These are phyloP conservation scores for Clarireedia homoeocarpa DNA, from an alignment of 2,329 filamentous ascomycete genomes.

Conservation along the genomic window DNA sequence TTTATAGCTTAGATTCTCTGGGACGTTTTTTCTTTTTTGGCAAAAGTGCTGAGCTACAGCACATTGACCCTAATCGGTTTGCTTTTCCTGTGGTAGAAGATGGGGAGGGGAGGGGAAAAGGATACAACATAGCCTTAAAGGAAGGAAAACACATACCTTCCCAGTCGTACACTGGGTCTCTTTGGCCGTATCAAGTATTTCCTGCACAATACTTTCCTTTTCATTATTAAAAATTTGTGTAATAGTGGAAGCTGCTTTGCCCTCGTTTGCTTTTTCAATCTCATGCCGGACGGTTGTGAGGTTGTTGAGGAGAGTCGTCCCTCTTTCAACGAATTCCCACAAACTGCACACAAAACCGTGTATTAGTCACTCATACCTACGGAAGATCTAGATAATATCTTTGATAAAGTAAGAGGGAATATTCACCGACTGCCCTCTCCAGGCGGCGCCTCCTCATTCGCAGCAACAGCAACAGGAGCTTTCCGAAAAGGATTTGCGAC, in stretches of 20 bases:
- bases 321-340: constrained; percentile 15
- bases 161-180: constrained; percentile 52
- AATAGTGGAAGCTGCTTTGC: constrained; percentile 14
- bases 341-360: neutral
- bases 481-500: constrained; percentile 53
- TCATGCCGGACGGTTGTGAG: constrained; percentile 34
- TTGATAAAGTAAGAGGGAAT: neutral
- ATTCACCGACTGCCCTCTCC: constrained; percentile 17
- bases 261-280: constrained; percentile 37
- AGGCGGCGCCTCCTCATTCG: constrained; percentile 18
- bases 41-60: too few relatives aligned
- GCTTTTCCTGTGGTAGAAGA: constrained; percentile 38
- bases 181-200: constrained; percentile 55
- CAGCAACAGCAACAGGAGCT: constrained; percentile 19
- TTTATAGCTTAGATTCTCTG: too few relatives aligned
- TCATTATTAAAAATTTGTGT: constrained; percentile 18
- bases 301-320: constrained; percentile 27
- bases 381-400: neutral
- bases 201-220: constrained; percentile 39
- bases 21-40: too few relatives aligned
- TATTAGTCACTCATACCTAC: neutral
- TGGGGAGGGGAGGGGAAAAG: constrained; percentile 49
- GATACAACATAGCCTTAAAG: constrained; percentile 49
- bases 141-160: constrained; percentile 44
- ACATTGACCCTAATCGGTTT: too few relatives aligned